Evolutionary conservation across 1,284 basidiomycete genomes (phyloP).

Genomic region (Trametes polyzona): DNA sequence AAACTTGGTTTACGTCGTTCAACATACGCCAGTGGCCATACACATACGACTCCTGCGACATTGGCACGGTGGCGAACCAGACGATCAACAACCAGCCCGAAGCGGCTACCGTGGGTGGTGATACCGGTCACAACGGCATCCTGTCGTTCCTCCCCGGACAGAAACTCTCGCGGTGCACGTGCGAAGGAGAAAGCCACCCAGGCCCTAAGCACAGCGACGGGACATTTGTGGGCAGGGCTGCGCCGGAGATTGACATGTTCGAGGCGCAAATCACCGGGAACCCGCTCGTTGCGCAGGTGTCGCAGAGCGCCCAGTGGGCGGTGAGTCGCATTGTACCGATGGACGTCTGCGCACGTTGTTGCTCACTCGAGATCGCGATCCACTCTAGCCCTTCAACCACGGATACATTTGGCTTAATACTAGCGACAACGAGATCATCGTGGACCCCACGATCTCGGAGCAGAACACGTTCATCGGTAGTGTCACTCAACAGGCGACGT

Average conservation of each 20-base stretch:
- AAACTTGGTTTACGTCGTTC: background rate
- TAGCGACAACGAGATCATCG: constrained; percentile 50
- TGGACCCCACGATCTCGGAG: constrained; percentile 48
- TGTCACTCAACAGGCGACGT: constrained; percentile 64
- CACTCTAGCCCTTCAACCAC: constrained; percentile 63
- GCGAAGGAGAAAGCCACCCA: constrained; percentile 69
- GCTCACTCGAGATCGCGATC: background rate
- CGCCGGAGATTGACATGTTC: constrained; percentile 81
- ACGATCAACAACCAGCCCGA: constrained; percentile 42
- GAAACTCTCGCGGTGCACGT: constrained; percentile 76
- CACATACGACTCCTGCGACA: constrained; percentile 75
- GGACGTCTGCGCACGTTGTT: constrained; percentile 1
- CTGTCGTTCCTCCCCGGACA: constrained; percentile 84
- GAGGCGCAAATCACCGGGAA: constrained; percentile 63
- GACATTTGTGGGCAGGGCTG: constrained; percentile 70
- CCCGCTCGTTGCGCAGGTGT: constrained; percentile 55
- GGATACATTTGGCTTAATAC: constrained; percentile 60
- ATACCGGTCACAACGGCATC: constrained; percentile 38
- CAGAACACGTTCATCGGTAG: constrained; percentile 59
- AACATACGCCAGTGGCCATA: constrained; percentile 63
- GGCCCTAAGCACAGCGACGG: constrained; percentile 62
- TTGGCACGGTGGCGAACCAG: constrained; percentile 65
- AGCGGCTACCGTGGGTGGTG: constrained; percentile 48
- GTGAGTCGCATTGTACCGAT: constrained; percentile 38
- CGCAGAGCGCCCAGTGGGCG: constrained; percentile 67